These are phyloP conservation scores for Sarocladium kiliense DNA, from an alignment of 2,329 filamentous ascomycete species.

Conservation along the genomic window DNA sequence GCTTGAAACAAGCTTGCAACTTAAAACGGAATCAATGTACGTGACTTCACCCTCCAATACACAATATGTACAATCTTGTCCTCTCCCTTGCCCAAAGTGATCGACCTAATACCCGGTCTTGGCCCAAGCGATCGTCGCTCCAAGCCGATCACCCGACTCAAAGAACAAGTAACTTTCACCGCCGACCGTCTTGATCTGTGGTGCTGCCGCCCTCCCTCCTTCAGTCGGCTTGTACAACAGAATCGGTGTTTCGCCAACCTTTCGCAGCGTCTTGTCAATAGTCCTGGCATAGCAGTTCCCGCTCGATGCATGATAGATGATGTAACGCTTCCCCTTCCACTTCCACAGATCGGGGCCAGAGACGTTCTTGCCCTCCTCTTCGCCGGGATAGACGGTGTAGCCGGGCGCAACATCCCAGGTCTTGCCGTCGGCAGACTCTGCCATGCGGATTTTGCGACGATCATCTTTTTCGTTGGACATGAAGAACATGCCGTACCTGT, in stretches of 20 bases:
- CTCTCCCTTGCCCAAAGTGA: neutral
- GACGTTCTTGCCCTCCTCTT: conserved; percentile 14
- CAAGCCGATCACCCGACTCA: conserved; percentile 15
- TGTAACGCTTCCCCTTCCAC: conserved; percentile 14
- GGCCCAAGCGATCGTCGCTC: conserved; percentile 15
- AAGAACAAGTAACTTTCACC: conserved; percentile 13
- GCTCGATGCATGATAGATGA: conserved; percentile 16
- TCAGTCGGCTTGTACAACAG: conserved; percentile 12
- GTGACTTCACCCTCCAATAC: neutral
- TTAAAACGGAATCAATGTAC: neutral
- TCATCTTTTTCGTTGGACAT: conserved; percentile 21
- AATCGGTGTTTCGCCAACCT: conserved; percentile 12
- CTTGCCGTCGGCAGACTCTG: conserved; percentile 18
- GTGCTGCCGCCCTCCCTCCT: conserved; percentile 13
- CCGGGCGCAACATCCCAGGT: conserved; percentile 14
- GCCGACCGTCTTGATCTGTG: conserved; percentile 12
- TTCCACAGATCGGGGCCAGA: conserved; percentile 14
- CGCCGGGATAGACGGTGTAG: conserved; percentile 13
- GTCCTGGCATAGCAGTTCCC: conserved; percentile 15
- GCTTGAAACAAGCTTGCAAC: neutral
- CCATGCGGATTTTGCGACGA: conserved; percentile 18
- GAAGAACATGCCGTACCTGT: conserved; percentile 21
- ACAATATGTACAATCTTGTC: neutral
- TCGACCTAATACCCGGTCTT: conserved; percentile 8
- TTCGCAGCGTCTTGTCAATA: conserved; percentile 13